Evolutionary conservation across 129 eudicot species (phyloP), one percentile per base, ranked within the genome.

Genomic region (Ambrosia artemisiifolia): DNA sequence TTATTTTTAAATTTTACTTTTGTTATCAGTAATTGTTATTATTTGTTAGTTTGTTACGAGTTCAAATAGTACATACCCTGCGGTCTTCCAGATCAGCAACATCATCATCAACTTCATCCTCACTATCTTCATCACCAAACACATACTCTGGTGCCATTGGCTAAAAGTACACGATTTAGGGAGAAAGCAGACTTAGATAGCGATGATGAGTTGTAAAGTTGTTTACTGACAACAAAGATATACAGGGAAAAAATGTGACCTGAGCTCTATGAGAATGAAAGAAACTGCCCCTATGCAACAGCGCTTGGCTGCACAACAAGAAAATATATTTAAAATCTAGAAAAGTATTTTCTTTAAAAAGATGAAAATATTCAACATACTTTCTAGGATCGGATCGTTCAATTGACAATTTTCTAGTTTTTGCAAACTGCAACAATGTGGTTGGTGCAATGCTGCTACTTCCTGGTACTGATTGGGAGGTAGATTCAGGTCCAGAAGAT

Each of bases 41-140:
- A 24, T 57, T 28, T 57, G 63, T 57, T 57, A 11, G 63, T 28
- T 60, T 40, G 50, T 1, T 72, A 14, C 2, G 56, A 49, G 24
- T 7, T 60, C 24, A 79, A 57, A 60, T 40, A 69, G 38, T 67
- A 63, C 89, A 71, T 81, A 95, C 99, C 87, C 95, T 85, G 77
- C 91, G 83, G 74, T 95, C 99, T 82, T 95, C 99, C 71, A 95
- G 77, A 83, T 91, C 96, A 16, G 94, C 97, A 30, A 95, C 97
- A 80, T 95, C 99, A 70, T 95, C 97, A 77, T 95, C 99, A 30
- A 95, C 95, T 82, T 95, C 99, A 78, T 95, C 99, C 79, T 95
- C 99, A 78, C 99, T 95, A 65, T 95, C 99, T 42, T 81, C 89
- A 33, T 95, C 99, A 8, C 97, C 90, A 59, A 86, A 78, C 51